Conservation (phyloP, 164 flowering plant species). For the Kalanchoe fedtschenkoi region DNA sequence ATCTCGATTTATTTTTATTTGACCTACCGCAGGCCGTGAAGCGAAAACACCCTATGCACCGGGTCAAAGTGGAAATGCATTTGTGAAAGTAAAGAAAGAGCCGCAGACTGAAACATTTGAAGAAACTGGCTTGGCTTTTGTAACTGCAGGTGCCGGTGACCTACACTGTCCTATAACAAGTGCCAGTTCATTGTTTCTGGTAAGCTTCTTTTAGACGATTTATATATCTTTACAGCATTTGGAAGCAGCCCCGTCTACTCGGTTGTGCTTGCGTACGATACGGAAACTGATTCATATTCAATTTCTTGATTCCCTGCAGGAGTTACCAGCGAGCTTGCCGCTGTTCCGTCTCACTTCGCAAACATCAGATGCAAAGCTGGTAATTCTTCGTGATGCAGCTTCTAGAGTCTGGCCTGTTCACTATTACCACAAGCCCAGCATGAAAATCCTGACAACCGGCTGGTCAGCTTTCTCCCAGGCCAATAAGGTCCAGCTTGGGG, state of each 20-base stretch:
- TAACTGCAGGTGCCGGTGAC: conserved; percentile 1
- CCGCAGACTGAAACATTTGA: neutral
- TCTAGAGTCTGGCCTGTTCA: neutral
- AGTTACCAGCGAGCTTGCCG: conserved; percentile 2
- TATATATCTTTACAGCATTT: neutral
- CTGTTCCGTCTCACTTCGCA: neutral
- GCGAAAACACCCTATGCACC: neutral
- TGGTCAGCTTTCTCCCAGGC: neutral
- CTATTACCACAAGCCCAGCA: neutral
- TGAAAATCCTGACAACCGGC: neutral
- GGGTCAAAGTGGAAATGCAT: neutral
- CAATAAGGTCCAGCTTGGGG: conserved; percentile 1
- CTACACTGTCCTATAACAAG: neutral
- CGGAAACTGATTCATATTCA: neutral
- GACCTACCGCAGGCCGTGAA: neutral
- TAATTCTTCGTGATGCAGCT: neutral
- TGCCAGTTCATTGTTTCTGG: neutral
- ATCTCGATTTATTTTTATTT: too few species aligned
- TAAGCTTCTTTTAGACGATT: neutral
- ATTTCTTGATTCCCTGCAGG: conserved; percentile 3
- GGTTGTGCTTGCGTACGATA: neutral
- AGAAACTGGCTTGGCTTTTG: neutral
- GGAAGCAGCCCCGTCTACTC: neutral
- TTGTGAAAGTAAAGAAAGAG: neutral
- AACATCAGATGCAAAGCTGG: neutral